These are phyloP conservation scores for Kluyveromyces nonfermentans DNA, from an alignment of 805 yeast species.

Conservation along the genomic window DNA sequence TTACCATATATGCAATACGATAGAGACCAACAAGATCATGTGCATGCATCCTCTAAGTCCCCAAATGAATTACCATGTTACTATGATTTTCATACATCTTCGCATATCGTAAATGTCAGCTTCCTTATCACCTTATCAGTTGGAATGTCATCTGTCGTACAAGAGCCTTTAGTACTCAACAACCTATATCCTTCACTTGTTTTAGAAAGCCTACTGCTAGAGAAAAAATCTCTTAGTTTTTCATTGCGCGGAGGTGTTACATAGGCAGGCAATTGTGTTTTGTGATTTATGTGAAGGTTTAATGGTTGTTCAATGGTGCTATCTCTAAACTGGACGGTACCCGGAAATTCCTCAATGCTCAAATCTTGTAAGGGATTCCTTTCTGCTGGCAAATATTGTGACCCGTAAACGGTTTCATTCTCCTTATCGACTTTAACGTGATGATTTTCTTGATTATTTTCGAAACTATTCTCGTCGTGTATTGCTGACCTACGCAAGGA, in stretches of 20 bases:
- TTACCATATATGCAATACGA: not conserved
- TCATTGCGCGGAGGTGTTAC: constrained; percentile 18
- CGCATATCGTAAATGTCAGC: constrained; percentile 12
- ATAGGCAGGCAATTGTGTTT: constrained; percentile 12
- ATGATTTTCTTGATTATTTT: constrained; percentile 13
- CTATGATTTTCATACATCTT: constrained; percentile 4
- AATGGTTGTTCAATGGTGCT: constrained; percentile 8
- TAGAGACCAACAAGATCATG: not conserved
- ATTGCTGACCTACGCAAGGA: constrained; percentile 20
- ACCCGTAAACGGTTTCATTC: not conserved
- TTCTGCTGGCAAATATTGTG: not conserved
- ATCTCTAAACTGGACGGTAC: constrained; percentile 12
- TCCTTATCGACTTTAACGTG: not conserved
- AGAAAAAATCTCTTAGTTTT: constrained; percentile 11
- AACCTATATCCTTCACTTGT: not conserved
- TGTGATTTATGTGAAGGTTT: constrained; percentile 9
- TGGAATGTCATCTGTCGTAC: constrained; percentile 17
- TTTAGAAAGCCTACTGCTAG: not conserved
- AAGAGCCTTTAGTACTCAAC: constrained; percentile 4
- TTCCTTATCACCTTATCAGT: constrained; percentile 16
- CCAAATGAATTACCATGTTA: too few relatives aligned
- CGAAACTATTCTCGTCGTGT: constrained; percentile 19
- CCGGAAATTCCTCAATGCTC: constrained; percentile 11
- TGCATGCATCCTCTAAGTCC: too few relatives aligned
- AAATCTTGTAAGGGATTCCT: constrained; percentile 13